Evolutionary conservation across 305 asterid species (phyloP).

Genomic region (Withania somnifera): DNA sequence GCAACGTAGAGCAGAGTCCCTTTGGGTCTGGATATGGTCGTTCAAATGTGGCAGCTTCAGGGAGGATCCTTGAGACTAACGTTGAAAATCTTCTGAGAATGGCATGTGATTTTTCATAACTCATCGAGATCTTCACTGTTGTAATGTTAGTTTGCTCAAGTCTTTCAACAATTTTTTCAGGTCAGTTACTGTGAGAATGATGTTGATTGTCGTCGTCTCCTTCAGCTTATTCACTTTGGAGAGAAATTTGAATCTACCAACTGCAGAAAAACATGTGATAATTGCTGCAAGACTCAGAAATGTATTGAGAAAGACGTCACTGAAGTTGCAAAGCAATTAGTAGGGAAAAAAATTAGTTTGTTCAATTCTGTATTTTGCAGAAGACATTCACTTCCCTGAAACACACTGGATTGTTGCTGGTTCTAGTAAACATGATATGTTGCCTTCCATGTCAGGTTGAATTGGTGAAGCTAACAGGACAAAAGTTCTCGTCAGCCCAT

Average conservation of each 20-base stretch:
- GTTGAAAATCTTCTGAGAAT: slow-evolving; percentile 81
- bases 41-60: slow-evolving; percentile 41
- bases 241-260: slow-evolving; percentile 73
- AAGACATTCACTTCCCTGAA: background rate
- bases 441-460: slow-evolving; percentile 46
- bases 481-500: slow-evolving; percentile 76
- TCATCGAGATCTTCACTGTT: slow-evolving; percentile 1
- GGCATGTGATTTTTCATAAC: slow-evolving; percentile 33
- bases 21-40: slow-evolving; percentile 47
- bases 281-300: slow-evolving; percentile 63
- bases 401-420: background rate
- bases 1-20: slow-evolving; percentile 54
- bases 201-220: slow-evolving; percentile 92
- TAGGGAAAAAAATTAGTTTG: slow-evolving; percentile 16
- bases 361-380: background rate
- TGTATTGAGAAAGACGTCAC: slow-evolving; percentile 83
- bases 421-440: background rate
- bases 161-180: slow-evolving; percentile 34
- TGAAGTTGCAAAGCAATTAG: slow-evolving; percentile 75
- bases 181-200: slow-evolving; percentile 93
- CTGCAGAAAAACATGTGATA: slow-evolving; percentile 88
- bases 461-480: slow-evolving; percentile 69
- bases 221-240: slow-evolving; percentile 91
- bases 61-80: slow-evolving; percentile 84
- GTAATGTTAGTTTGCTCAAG: background rate